Conservation (phyloP, 1,284 basidiomycete genomes). For the Moesziomyces sp. region DNA sequence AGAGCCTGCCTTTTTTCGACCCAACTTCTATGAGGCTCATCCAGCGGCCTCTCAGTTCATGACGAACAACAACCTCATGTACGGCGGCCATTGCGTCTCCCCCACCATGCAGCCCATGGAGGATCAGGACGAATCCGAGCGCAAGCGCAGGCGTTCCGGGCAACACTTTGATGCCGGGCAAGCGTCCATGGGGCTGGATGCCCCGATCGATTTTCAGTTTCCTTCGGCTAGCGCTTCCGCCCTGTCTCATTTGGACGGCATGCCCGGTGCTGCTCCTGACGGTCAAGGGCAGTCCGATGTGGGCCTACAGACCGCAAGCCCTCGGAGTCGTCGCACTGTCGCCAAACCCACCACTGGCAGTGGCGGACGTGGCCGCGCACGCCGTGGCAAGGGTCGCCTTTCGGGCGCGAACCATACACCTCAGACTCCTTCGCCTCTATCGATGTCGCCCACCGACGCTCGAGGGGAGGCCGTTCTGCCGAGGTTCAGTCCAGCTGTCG, state of each 20-base stretch:
- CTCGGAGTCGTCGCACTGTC: constrained; percentile 11
- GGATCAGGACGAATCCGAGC: constrained; percentile 18
- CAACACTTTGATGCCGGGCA: constrained; percentile 8
- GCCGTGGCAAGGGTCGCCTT: constrained; percentile 26
- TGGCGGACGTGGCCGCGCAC: constrained; percentile 21
- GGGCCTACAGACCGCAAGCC: constrained; percentile 13
- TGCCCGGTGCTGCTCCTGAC: constrained; percentile 5
- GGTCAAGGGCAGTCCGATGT: not conserved
- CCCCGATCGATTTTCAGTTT: constrained; percentile 26
- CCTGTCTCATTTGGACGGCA: constrained; percentile 6
- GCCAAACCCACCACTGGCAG: constrained; percentile 7
- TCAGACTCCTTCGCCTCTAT: constrained; percentile 38
- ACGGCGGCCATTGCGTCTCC: constrained; percentile 1
- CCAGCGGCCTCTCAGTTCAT: constrained; percentile 6
- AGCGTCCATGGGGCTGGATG: constrained; percentile 17
- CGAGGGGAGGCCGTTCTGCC: constrained; percentile 2
- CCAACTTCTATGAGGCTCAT: constrained; percentile 10
- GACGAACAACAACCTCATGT: constrained; percentile 6
- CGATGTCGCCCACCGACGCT: constrained; percentile 30
- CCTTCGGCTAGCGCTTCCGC: not conserved
- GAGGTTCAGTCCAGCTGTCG: constrained; percentile 6
- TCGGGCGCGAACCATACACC: constrained; percentile 34
- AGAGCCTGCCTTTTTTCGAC: constrained; percentile 16
- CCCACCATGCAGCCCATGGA: constrained; percentile 1
- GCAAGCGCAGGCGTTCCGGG: constrained; percentile 27